Conservation (phyloP, 2,329 filamentous ascomycete genomes). For the Neofusicoccum ribis region DNA sequence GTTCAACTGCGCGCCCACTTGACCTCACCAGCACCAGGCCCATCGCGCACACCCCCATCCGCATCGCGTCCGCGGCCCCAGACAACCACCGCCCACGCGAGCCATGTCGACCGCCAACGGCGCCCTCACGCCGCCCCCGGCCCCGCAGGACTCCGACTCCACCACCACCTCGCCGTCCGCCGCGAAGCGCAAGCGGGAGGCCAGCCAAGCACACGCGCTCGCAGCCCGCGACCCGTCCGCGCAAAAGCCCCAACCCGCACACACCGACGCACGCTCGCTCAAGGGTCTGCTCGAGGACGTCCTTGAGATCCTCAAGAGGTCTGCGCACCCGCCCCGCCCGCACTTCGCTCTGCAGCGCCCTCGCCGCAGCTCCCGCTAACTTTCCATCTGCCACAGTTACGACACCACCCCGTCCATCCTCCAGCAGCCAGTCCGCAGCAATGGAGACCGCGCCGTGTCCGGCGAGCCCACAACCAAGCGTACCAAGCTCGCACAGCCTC, state of each 20-base stretch:
- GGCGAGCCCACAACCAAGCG: slow-evolving; percentile 48
- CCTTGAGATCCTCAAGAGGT: slow-evolving; percentile 44
- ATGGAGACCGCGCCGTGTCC: slow-evolving; percentile 32
- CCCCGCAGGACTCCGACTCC: slow-evolving; percentile 25
- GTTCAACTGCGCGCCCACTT: not conserved
- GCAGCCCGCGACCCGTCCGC: slow-evolving; percentile 30
- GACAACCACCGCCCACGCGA: slow-evolving; percentile 15
- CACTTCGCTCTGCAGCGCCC: not conserved
- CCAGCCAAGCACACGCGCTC: slow-evolving; percentile 29
- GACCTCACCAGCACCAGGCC: slow-evolving; percentile 14
- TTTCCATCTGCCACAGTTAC: slow-evolving; percentile 29
- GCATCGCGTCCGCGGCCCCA: slow-evolving; percentile 15
- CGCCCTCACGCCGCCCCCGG: slow-evolving; percentile 35
- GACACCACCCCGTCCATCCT: slow-evolving; percentile 51
- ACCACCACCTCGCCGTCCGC: slow-evolving; percentile 31
- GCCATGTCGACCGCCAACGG: slow-evolving; percentile 38
- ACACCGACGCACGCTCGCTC: slow-evolving; percentile 24
- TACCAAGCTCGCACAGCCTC: slow-evolving; percentile 40
- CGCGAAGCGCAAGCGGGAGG: slow-evolving; percentile 49
- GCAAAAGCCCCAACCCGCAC: slow-evolving; percentile 23
- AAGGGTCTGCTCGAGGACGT: slow-evolving; percentile 42
- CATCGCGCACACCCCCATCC: slow-evolving; percentile 17
- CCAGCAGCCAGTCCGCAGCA: slow-evolving; percentile 35
- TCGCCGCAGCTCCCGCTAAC: slow-evolving; percentile 17
- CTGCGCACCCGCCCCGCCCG: slow-evolving; percentile 1